phyloP scores from a whole-genome alignment of 2,329 filamentous ascomycete species.

The Trichoderma semiorbis region DNA sequence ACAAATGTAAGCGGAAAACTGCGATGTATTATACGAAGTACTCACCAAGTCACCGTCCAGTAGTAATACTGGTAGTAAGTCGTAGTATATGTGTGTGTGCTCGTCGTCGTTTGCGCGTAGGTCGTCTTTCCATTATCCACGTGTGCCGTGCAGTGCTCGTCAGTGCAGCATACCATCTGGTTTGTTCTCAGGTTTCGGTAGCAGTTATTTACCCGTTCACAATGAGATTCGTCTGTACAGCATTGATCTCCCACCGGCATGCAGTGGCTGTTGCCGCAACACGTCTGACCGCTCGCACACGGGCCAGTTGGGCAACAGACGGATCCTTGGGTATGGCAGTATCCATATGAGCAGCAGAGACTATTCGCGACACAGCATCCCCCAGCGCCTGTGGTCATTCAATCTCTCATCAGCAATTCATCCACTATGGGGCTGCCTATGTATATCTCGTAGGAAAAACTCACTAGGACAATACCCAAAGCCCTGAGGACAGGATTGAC shows the following conservation, averaged over 20 bases:
- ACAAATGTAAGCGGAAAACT: not conserved
- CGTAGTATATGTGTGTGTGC: constrained; percentile 16
- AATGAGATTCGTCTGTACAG: constrained; percentile 24
- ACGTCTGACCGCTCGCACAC: constrained; percentile 20
- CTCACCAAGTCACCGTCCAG: constrained; percentile 24
- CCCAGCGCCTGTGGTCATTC: constrained; percentile 11
- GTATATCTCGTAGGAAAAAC: not conserved
- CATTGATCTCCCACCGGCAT: constrained; percentile 22
- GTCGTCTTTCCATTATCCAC: constrained; percentile 24
- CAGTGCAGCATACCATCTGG: constrained; percentile 25
- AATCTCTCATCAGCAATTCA: not conserved
- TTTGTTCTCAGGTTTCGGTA: not conserved
- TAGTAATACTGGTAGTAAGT: constrained; percentile 23
- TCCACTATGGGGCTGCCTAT: not conserved
- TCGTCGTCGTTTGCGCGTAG: constrained; percentile 20
- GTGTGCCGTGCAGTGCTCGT: constrained; percentile 24
- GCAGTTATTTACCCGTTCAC: constrained; percentile 25
- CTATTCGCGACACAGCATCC: constrained; percentile 22
- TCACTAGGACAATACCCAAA: constrained; percentile 24
- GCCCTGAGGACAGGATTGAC: constrained; percentile 21
- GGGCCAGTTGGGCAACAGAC: constrained; percentile 24
- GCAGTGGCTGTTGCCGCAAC: constrained; percentile 25
- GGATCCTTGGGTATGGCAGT: constrained; percentile 22
- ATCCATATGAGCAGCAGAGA: constrained; percentile 25
- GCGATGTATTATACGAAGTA: not conserved